Percentiles rank a stretch among this genome's conserved stretches.
phyloP scores from a whole-genome alignment of 495 filamentous ascomycete genomes.

The Daldinia childiae region DNA sequence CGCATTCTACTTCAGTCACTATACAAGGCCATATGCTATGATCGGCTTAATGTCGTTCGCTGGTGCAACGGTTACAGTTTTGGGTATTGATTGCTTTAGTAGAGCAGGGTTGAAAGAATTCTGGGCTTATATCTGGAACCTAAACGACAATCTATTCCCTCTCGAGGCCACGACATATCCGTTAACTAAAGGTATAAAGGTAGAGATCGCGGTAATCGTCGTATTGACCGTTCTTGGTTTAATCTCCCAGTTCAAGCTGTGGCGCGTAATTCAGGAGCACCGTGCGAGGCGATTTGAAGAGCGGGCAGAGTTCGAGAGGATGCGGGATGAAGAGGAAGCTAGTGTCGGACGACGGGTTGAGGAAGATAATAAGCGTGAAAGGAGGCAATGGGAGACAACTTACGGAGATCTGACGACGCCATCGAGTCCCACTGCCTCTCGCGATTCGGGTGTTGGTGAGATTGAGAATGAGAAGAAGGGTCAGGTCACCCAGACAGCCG shows the following conservation, averaged over 20 bases:
- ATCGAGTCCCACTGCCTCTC: slow-evolving; percentile 38
- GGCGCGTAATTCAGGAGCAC: slow-evolving; percentile 84
- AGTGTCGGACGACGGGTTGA: slow-evolving; percentile 74
- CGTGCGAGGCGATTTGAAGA: slow-evolving; percentile 68
- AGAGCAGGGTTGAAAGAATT: slow-evolving; percentile 92
- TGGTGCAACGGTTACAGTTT: slow-evolving; percentile 77
- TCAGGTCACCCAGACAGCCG: slow-evolving; percentile 37
- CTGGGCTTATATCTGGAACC: slow-evolving; percentile 91
- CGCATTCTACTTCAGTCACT: slow-evolving; percentile 78
- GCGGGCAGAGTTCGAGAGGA: slow-evolving; percentile 63
- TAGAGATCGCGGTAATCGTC: slow-evolving; percentile 82
- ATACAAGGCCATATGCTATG: slow-evolving; percentile 79
- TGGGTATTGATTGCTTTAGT: slow-evolving; percentile 93
- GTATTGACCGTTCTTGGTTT: slow-evolving; percentile 78
- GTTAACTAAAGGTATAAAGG: slow-evolving; percentile 83
- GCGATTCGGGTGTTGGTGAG: slow-evolving; percentile 65
- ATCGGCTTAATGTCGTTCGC: slow-evolving; percentile 81
- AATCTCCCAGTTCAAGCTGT: slow-evolving; percentile 84
- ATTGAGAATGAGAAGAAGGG: slow-evolving; percentile 62
- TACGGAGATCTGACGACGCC: slow-evolving; percentile 67
- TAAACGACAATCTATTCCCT: slow-evolving; percentile 85
- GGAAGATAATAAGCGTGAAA: slow-evolving; percentile 71
- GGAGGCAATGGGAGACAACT: slow-evolving; percentile 79
- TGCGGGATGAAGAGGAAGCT: slow-evolving; percentile 75
- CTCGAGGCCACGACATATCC: slow-evolving; percentile 80